Base-by-base conservation (phyloP, 2,329 filamentous ascomycete species). In the Tothia fuscella region DNA sequence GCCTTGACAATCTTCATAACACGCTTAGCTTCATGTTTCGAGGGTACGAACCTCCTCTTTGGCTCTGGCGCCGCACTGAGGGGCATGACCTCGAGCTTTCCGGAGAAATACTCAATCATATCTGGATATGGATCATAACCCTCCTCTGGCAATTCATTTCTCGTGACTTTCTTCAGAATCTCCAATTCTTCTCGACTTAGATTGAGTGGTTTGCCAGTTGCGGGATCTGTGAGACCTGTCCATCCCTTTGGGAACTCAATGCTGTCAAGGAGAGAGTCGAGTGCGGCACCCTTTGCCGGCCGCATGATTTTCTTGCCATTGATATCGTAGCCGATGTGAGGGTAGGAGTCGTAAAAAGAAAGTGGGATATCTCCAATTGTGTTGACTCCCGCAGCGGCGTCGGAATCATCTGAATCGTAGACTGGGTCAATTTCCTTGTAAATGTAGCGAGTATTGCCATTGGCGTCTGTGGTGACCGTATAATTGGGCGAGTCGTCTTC, bases 291-390 rank as follows among this genome's bases (percentile, higher is more conserved):
- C 51, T 87, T 89, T 3, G 93, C 91, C 5, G 91, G 91, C 40
- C 91, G 82, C 79, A 94, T 84, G 49, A 98, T 94, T 62, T 84
- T 93, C 73, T 93, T 95, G 61, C 91, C 91, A 61, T 98, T 93
- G 66, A 98, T 96, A 54, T 95, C 85, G 64, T 98, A 98, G 46
- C 91, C 91, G 57, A 98, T 95, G 59, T 98, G 91, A 38, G 91
- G 91, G 58, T 95, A 98, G 26, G 85, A 82, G 60, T 98, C 91
- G 67, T 98, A 98, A 64, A 94, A 96, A 3, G 83, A 82, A 38
- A 96, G 67, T 4, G 88, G 85, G 46, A 98, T 98, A 57, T 96
- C 72, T 51, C 91, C 93, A 53, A 98, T 95, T 0, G 91, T 96
- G 64, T 98, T 98, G 39, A 70, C 71, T 21, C 80, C 76, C 43